phyloP scores from a whole-genome alignment of 2,329 filamentous ascomycete species.

The Whalleya microplaca region DNA sequence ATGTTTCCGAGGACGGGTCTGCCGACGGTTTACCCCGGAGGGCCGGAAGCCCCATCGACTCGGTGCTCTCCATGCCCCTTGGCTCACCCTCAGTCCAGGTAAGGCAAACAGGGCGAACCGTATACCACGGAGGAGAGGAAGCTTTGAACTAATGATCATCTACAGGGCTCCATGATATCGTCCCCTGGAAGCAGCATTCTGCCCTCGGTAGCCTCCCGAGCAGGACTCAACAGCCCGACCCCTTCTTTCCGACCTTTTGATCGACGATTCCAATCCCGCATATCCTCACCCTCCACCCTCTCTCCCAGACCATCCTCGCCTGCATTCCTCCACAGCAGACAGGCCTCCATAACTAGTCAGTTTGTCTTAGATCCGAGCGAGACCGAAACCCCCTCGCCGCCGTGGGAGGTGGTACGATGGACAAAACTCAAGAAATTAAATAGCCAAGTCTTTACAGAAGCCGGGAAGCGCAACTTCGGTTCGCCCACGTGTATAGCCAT shows the following conservation, averaged over 20 bases:
- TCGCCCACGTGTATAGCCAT: constrained; percentile 87
- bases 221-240: constrained; percentile 69
- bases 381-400: constrained; percentile 72
- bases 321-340: constrained; percentile 80
- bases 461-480: constrained; percentile 90
- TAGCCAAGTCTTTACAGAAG: constrained; percentile 87
- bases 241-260: constrained; percentile 93
- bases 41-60: constrained; percentile 70
- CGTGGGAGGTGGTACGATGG: constrained; percentile 98
- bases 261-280: constrained; percentile 86
- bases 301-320: constrained; percentile 77
- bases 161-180: constrained; percentile 62
- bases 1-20: constrained; percentile 57
- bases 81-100: constrained; percentile 85
- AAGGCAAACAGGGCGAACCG: constrained; percentile 38
- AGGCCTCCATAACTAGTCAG: constrained; percentile 77
- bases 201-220: constrained; percentile 68
- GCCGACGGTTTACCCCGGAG: constrained; percentile 57
- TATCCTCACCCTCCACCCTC: constrained; percentile 63
- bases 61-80: constrained; percentile 74
- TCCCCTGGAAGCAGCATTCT: constrained; percentile 77
- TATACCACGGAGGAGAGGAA: neutral
- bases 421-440: constrained; percentile 90
- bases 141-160: constrained; percentile 35
- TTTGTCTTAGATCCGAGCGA: constrained; percentile 65